phyloP scores from a whole-genome alignment of 1,139 yeast species.

The Geotrichum aggregatum region DNA sequence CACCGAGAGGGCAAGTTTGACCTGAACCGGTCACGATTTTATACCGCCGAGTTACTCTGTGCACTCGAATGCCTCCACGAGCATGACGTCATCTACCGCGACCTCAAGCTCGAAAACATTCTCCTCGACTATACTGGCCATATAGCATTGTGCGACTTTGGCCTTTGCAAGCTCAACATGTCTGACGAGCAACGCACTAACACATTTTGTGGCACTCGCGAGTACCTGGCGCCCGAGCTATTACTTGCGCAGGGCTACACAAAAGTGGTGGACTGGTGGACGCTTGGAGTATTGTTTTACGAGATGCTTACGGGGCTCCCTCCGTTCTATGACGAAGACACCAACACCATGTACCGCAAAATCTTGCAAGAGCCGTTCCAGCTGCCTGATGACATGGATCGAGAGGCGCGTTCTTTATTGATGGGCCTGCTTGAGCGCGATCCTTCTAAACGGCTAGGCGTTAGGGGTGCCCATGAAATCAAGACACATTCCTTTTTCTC shows the following conservation, averaged over 20 bases:
- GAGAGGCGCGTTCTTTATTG: conserved; percentile 81
- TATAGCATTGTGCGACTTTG: conserved; percentile 95
- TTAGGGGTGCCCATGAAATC: conserved; percentile 78
- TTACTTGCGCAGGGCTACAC: conserved; percentile 90
- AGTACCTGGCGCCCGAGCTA: conserved; percentile 92
- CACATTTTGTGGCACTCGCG: conserved; percentile 96
- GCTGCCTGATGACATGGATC: conserved; percentile 85
- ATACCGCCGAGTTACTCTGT: conserved; percentile 86
- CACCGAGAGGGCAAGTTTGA: conserved; percentile 89
- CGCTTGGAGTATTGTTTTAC: conserved; percentile 84
- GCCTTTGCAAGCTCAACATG: conserved; percentile 93
- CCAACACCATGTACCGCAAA: conserved; percentile 90
- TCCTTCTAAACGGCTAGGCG: conserved; percentile 73
- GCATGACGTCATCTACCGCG: conserved; percentile 88
- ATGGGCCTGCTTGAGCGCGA: conserved; percentile 77
- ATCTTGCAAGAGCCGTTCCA: conserved; percentile 82
- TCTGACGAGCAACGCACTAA: conserved; percentile 80
- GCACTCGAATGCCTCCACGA: conserved; percentile 91
- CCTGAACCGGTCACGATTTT: conserved; percentile 83
- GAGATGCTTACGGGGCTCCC: conserved; percentile 98
- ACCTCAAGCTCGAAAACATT: conserved; percentile 92
- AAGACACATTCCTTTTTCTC: conserved; percentile 82
- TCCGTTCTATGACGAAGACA: conserved; percentile 92
- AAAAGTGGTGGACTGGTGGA: conserved; percentile 98
- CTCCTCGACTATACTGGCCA: conserved; percentile 93